These are phyloP conservation scores for Lachnellula willkommii DNA, from an alignment of 2,329 filamentous ascomycete genomes.

Conservation along the genomic window DNA sequence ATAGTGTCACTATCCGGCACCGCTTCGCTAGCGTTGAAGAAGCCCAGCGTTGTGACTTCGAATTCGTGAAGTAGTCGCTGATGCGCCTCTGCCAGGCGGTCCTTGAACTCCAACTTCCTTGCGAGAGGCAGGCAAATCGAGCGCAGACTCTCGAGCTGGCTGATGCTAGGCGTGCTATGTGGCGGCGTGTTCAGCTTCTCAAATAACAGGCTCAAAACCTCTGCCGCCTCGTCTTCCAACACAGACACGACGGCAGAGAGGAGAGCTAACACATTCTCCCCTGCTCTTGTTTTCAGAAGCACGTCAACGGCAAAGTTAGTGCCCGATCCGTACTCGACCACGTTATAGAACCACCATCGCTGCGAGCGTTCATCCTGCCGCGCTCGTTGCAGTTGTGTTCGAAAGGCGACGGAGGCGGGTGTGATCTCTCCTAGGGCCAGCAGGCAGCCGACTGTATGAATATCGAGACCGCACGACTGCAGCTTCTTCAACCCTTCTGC, in stretches of 20 bases:
- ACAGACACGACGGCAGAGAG: background rate
- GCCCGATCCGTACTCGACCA: background rate
- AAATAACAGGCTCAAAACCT: background rate
- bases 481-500: background rate
- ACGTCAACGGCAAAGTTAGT: background rate
- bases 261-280: background rate
- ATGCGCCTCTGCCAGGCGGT: background rate
- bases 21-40: background rate
- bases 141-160: background rate
- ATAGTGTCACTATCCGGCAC: background rate
- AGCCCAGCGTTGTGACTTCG: background rate
- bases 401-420: background rate
- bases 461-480: background rate
- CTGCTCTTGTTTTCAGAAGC: background rate
- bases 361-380: background rate
- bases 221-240: background rate
- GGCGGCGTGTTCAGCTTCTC: background rate
- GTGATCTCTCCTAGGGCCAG: background rate
- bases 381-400: background rate
- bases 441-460: background rate
- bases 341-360: background rate
- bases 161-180: background rate
- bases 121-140: background rate
- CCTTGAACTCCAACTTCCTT: background rate
- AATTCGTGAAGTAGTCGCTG: background rate